Evolutionary conservation across 2,329 filamentous ascomycete genomes (phyloP), one percentile per base, ranked within the genome.

Genomic region (Fusarium ramigenum): DNA sequence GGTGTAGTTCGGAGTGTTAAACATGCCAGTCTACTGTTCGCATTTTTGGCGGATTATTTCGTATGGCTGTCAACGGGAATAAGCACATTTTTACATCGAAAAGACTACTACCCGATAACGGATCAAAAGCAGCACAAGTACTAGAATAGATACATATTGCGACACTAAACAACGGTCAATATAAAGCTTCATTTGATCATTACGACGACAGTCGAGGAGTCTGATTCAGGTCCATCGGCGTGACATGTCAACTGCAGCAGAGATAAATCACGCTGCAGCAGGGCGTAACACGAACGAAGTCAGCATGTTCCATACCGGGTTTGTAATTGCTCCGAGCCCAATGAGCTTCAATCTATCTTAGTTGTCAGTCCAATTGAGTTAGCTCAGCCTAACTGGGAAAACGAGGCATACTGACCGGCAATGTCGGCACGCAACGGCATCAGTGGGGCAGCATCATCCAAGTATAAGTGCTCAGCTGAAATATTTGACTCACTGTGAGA

Each of bases 391-490:
- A 34, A 47, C 21, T 34, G 16, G 54, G 30, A 47, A 36, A 44
- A 46, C 54, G 32, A 58, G 54, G 54, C 54, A 58, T 47, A 34
- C 28, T 47, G 7, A 15, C 40, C 54, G 54, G 54, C 54, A 58
- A 58, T 58, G 14, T 58, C 54, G 54, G 54, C 54, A 58, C 40
- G 40, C 23, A 18, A 53, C 34, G 50, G 4, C 14, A 37, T 39
- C 50, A n/a, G 40, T 58, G 54, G 54, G 54, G 54, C 54, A 23
- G 5, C 21, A 6, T 28, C 3, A 16, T 36, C n/a, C n/a, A 44
- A 16, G 40, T 58, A 47, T 58, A 58, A 58, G 40, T 34, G 40
- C 23, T 6, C 14, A 57, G 18, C 18, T 46, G n/a, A 47, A 3
- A 21, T 58, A 23, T 47, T 44, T 58, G 39, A 25, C 52, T 30